Conservation (phyloP, 1,139 yeast species). For the Sporopachydermia cereana region DNA sequence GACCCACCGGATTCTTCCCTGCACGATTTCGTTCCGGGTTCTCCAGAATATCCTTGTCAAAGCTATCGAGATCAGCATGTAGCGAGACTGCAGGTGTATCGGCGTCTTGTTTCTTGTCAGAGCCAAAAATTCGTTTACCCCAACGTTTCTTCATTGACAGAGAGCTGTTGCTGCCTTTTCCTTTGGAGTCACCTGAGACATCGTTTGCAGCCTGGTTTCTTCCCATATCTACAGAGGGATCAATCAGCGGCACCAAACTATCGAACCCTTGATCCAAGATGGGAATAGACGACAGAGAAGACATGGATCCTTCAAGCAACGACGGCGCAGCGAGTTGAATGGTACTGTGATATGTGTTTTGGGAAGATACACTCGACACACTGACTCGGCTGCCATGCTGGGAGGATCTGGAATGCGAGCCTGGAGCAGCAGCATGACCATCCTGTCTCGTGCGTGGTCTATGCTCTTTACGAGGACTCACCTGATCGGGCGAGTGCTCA, state of each 20-base stretch:
- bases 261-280: not conserved
- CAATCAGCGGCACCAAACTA: constrained; percentile 3
- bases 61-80: not conserved
- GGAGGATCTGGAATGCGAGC: constrained; percentile 13
- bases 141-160: not conserved
- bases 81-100: not conserved
- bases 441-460: constrained; percentile 21
- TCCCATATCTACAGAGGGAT: not conserved
- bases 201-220: not conserved
- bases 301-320: constrained; percentile 1
- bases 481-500: not conserved
- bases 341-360: constrained; percentile 3
- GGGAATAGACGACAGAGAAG: constrained; percentile 1
- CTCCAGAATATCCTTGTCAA: not conserved
- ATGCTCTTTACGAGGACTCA: constrained; percentile 25
- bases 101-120: not conserved
- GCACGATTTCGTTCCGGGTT: not conserved
- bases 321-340: constrained; percentile 1
- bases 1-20: not conserved
- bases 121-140: constrained; percentile 3
- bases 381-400: constrained; percentile 13
- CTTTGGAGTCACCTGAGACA: not conserved
- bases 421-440: constrained; percentile 10
- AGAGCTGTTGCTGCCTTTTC: not conserved
- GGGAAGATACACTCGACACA: constrained; percentile 7